Evolutionary conservation across 495 filamentous ascomycete species (phyloP), one percentile per base, ranked within the genome.

Genomic region (Lophiotrema nucula): DNA sequence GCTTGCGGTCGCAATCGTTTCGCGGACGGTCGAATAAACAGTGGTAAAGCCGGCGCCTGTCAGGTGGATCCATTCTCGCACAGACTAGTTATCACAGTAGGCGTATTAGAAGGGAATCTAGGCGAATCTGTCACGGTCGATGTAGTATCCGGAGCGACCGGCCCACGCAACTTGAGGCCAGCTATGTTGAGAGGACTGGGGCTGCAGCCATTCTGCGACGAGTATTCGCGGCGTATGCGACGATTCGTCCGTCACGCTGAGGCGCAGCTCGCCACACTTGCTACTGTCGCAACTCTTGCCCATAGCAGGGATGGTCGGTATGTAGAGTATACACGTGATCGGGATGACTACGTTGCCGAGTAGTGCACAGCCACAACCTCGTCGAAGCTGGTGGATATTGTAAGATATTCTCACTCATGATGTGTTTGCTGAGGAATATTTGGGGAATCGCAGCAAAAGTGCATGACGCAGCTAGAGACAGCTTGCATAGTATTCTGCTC

Each of bases 381-480:
- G 52, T 37, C 10, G 25, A 11, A 37, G 39, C 45, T 18, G 39
- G 47, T 19, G 15, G 16, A 45, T 18, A 28, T 4, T 4, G 4
- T 28, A 16, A 27, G n/a, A n/a, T n/a, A n/a, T n/a, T 44, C 37
- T 52, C 18, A 47, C 28, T 22, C 13, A 52, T 47, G 48, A 38
- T 47, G 15, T 47, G 47, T 42, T 22, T 22, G 38, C 23, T 24
- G 41, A 47, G 39, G 16, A 53, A 47, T 59, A 53, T 59, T 59
- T 49, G 38, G 23, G 48, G 47, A 24, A 38, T 45, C 25, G 50
- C 49, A 61, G 58, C 28, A 24, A 39, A n/a, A 27, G 18, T 55
- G 58, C 58, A 52, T 52, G 44, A 44, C 37, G 56, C 56, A 53
- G 44, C 58, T 61, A 55, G 53, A 22, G 57, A 47, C 23, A 24